Evolutionary conservation across 257 asterid genomes (phyloP), one percentile per base, ranked within the genome.

Genomic region (Fraxinus pennsylvanica): DNA sequence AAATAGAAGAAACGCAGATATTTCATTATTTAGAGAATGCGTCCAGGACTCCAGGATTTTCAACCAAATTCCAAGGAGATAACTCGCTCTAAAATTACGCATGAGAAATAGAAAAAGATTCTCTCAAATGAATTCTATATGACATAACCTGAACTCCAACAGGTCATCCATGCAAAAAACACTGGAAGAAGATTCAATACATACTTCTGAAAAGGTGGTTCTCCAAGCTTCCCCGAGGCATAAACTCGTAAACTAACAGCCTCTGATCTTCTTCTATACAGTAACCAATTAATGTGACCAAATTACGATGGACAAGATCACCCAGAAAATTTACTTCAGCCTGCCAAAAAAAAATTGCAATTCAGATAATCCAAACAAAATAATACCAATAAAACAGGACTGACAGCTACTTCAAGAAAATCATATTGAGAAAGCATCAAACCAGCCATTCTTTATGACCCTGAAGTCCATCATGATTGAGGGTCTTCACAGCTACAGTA

Each of bases 391-490:
- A 2, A 74, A 57, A 57, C 29, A 72, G 33, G 72, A 30, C 68
- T 52, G 68, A 52, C 22, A 74, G 66, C 63, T 21, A n/a, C 5
- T 27, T 35, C 54, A 72, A 39, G 19, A 5, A 43, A 65, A 32
- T 27, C 25, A 43, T 57, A 76, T 39, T 17, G 63, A 79, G 59
- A 81, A 83, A 63, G 82, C 41, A 73, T 65, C 91, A 32, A 79
- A 91, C 97, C 92, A 91, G 92, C 97, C 97, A 91, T 85, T 91
- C 97, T 87, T 81, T 91, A 90, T 91, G 97, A 78, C 97, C 97
- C 91, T 91, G 97, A 82, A 91, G 91, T 9, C 96, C 96, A 32
- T 89, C 96, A 10, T 89, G 94, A 81, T 91, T 91, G 70, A 91
- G 89, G 72, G 92, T 91, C 83, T 89, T 91, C 79, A 91, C 96